phyloP scores from a whole-genome alignment of 768 basidiomycete species.

The Leccinum ochraceum region DNA sequence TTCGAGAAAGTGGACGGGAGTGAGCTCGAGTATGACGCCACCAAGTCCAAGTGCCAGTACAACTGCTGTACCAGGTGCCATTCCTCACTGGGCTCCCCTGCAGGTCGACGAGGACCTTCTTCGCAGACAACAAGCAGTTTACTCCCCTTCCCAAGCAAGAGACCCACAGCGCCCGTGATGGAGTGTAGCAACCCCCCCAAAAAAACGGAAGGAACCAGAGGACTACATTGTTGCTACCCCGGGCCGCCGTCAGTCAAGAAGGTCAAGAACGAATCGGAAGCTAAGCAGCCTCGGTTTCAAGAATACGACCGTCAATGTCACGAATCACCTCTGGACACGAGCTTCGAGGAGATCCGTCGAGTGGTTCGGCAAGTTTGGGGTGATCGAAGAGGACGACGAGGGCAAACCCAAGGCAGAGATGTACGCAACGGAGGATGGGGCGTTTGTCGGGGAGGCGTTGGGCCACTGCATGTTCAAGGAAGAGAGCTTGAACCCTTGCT shows the following conservation, averaged over 20 bases:
- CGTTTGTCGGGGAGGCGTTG: too few species aligned
- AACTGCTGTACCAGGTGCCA: not conserved
- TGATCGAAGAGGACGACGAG: conserved; percentile 88
- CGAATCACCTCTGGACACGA: conserved; percentile 73
- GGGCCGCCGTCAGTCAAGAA: conserved; percentile 63
- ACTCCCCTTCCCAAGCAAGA: conserved; percentile 53
- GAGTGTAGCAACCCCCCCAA: too few species aligned
- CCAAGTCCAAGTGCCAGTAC: conserved; percentile 53
- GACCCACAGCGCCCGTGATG: too few species aligned
- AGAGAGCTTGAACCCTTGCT: too few species aligned
- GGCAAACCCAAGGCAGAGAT: conserved; percentile 94
- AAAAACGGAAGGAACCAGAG: conserved; percentile 67
- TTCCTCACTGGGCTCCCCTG: not conserved
- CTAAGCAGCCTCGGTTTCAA: conserved; percentile 63
- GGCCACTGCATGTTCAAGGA: too few species aligned
- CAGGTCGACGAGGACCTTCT: conserved; percentile 88
- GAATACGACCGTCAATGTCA: conserved; percentile 91
- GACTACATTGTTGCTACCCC: conserved; percentile 65
- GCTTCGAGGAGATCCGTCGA: conserved; percentile 58
- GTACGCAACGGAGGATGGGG: conserved; percentile 81
- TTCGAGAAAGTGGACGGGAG: conserved; percentile 80
- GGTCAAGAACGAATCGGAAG: conserved; percentile 53
- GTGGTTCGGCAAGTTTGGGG: conserved; percentile 43
- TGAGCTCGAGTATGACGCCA: conserved; percentile 85
- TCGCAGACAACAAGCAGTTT: conserved; percentile 91